Base-by-base conservation (phyloP, 345 rosid species). In the Alliaria petiolata region DNA sequence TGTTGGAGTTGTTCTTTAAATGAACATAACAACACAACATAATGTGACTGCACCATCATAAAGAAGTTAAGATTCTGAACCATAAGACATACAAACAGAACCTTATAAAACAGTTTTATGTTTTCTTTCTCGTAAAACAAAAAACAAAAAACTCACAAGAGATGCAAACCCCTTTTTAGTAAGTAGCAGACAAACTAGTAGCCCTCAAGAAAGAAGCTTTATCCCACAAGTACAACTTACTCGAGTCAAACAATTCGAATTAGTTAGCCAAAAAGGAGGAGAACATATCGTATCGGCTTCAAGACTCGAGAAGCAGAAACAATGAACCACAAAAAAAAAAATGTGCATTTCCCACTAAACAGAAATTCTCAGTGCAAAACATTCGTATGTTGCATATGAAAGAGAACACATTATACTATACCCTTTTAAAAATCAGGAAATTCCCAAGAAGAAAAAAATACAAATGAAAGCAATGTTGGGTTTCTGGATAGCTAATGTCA, bases 1-100 rank as follows among this genome's bases (percentile, higher is more conserved):
- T 90, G 92, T 72, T 88, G 95, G 74, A 90, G 79, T 81, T 90
- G 90, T 13, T 90, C 95, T 86, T 86, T 90, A 50, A 90, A 84
- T 66, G 90, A 82, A 77, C 91, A 85, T 70, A 88, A 85, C 67
- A 88, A 65, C 19, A 90, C 81, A 71, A 83, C 85, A 75, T 88
- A 90, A 80, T 90, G 91, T 44, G 92, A 83, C 92, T 90, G 76
- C 83, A 83, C 19, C 58, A 76, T 70, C 76, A 72, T 44, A 19
- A 72, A 56, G 2, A n/a, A 6, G n/a, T 16, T 20, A 67, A 61
- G 28, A 13, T 67, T 78, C 52, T 55, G 10, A 67, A 5, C 34
- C 47, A 49, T 8, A 42, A 16, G 40, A 58, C 25, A 36, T 64
- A 28, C 66, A 75, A 52, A 75, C 49, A 59, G 17, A 66, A 58